Base-by-base conservation (phyloP, 2,329 filamentous ascomycete genomes). In the Colletotrichum sp. region DNA sequence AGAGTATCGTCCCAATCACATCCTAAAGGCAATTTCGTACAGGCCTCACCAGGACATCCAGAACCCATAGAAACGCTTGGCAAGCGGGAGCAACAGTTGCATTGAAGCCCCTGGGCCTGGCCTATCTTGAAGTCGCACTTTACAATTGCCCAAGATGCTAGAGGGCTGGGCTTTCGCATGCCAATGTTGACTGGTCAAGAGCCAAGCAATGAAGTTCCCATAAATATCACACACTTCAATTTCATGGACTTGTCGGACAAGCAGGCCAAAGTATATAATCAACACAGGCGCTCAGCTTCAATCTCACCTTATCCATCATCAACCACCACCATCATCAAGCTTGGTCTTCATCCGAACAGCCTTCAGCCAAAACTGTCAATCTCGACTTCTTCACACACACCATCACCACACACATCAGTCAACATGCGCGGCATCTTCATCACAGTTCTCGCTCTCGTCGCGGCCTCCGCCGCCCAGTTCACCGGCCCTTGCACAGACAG, bases 401-500 rank as follows among this genome's bases (percentile, higher is more conserved):
- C 30, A 22, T 8, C 15, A 32, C 9, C 25, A 36, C 15, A 10
- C 4, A 70, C 22, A 27, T 22, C 43, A 34, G 18, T 16, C 48
- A 65, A 36, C n/a, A 73, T 76, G 74, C 74, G 70, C 30, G 28
- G 34, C 48, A 13, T 65, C 43, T 62, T 68, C 74, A 28, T 65
- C 48, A 61, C 64, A 25, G 8, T 74, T 36, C 27, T 76, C 43
- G 64, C 70, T 27, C 28, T 76, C 62, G 58, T 65, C 43, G 70
- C 70, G 22, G 58, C 12, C 28, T 65, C 70, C 10, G 25, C 32
- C 16, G 74, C 73, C 6, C 70, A 62, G 18, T 76, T 36, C 48
- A 76, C 70, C 18, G 74, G 74, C 8, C 70, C 74, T 22, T 76
- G 74, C 58, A 65, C 16, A 28, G 70, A 76, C 36, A 28, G 13